Percentiles rank a stretch among this genome's conserved stretches.
These are phyloP conservation scores for Suillus brevipes DNA, from an alignment of 768 basidiomycete species.

Conservation along the genomic window DNA sequence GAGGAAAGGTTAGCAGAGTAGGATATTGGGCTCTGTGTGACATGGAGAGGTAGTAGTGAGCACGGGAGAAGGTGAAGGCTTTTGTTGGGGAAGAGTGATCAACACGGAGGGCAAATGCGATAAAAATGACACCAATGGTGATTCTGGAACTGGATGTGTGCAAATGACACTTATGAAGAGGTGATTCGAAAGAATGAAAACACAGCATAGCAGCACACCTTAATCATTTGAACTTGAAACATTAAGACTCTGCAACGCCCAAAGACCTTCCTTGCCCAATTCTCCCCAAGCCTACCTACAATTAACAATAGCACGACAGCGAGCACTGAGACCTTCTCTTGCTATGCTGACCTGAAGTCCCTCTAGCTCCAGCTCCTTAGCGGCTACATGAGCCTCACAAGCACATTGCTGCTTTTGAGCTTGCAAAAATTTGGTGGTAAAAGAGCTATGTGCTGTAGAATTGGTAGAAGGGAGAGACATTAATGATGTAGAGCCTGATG, in stretches of 20 bases:
- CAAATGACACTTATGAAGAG: background rate
- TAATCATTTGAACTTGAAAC: background rate
- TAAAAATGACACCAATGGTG: conserved; percentile 6
- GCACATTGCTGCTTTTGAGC: conserved; percentile 80
- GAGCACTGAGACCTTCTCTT: conserved; percentile 57
- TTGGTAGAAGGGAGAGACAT: conserved; percentile 41
- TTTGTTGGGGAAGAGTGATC: conserved; percentile 6
- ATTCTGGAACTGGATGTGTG: background rate
- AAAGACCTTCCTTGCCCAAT: conserved; percentile 61
- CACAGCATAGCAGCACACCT: conserved; percentile 3
- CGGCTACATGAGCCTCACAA: conserved; percentile 71
- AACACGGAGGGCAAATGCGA: conserved; percentile 7
- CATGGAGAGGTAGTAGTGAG: conserved; percentile 12
- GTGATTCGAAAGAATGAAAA: background rate
- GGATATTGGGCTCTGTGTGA: conserved; percentile 18
- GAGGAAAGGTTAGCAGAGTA: conserved; percentile 58
- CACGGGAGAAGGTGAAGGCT: conserved; percentile 12
- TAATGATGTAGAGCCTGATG: conserved; percentile 44
- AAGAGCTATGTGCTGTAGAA: conserved; percentile 20
- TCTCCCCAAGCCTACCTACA: conserved; percentile 71
- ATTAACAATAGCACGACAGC: conserved; percentile 65
- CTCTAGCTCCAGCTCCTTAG: conserved; percentile 67
- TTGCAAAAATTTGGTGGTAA: conserved; percentile 50
- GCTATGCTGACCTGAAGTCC: conserved; percentile 49
- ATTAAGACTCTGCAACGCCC: conserved; percentile 20